phyloP scores from a whole-genome alignment of 148 eudicot species.

The Rhododendron kiyosumense region DNA sequence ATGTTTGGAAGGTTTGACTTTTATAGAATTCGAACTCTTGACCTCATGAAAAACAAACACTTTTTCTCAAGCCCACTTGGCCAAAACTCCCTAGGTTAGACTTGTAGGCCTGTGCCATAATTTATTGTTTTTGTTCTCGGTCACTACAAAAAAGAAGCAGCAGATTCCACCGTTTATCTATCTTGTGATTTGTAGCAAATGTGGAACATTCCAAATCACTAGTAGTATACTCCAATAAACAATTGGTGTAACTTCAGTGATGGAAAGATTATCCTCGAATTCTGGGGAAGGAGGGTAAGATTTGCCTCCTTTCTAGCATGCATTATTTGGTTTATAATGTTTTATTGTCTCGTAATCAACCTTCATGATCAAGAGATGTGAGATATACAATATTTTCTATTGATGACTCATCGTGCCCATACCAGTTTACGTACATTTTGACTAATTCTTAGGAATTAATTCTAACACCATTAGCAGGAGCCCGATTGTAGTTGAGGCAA shows the following conservation, averaged over 20 bases:
- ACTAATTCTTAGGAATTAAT: no score
- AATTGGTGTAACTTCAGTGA: slow-evolving; percentile 2
- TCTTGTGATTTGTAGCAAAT: not conserved
- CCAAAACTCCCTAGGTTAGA: not conserved
- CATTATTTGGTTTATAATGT: slow-evolving; percentile 12
- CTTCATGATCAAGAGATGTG: not conserved
- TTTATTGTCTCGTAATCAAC: slow-evolving; percentile 14
- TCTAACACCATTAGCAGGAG: not conserved
- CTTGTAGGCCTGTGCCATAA: not conserved
- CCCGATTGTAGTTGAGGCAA: no score
- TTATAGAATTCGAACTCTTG: not conserved
- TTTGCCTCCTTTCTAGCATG: slow-evolving; percentile 31
- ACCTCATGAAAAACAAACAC: no score
- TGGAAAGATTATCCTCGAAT: slow-evolving; percentile 23
- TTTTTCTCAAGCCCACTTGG: not conserved
- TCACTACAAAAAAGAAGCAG: no score
- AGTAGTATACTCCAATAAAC: not conserved
- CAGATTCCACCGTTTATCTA: not conserved
- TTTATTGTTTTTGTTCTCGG: not conserved
- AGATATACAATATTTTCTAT: no score
- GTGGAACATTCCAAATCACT: slow-evolving; percentile 26
- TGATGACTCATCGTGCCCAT: no score
- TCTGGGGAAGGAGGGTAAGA: slow-evolving; percentile 19
- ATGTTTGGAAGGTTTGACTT: no score
- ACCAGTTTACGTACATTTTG: no score